Percentiles rank a stretch among this genome's conserved stretches.
Conservation (phyloP, 306 rosid species). For the Abrus precatorius region DNA sequence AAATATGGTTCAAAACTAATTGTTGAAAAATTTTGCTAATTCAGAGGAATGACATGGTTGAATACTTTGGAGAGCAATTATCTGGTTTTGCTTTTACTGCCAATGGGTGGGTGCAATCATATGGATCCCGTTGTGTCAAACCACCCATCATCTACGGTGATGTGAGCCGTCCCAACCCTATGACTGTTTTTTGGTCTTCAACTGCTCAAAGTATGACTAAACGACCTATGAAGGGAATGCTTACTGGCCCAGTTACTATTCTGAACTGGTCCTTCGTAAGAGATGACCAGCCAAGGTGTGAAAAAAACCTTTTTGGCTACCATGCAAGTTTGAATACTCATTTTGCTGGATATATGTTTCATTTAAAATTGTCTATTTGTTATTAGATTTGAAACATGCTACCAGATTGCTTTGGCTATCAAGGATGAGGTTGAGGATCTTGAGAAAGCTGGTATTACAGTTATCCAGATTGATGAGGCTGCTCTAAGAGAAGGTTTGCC, state of each 20-base stretch:
- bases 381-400: conserved; percentile 80
- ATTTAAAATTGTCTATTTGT: conserved; percentile 38
- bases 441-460: conserved; percentile 77
- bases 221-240: conserved; percentile 95
- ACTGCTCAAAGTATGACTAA: conserved; percentile 75
- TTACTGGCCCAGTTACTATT: conserved; percentile 90
- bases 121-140: conserved; percentile 88
- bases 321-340: not conserved
- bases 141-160: conserved; percentile 93
- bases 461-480: conserved; percentile 92
- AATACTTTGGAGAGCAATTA: conserved; percentile 89
- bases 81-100: conserved; percentile 90
- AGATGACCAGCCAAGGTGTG: conserved; percentile 87
- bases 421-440: conserved; percentile 95
- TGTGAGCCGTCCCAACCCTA: conserved; percentile 90
- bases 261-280: conserved; percentile 92
- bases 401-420: conserved; percentile 91
- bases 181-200: conserved; percentile 93
- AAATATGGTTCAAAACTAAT: conserved; percentile 22
- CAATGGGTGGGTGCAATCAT: conserved; percentile 95
- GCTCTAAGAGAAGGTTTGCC: conserved; percentile 91
- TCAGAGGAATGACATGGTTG: conserved; percentile 96
- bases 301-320: not conserved
- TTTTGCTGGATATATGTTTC: conserved; percentile 18
- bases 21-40: conserved; percentile 25